Percentiles rank a stretch among this genome's conserved stretches.
phyloP scores from a whole-genome alignment of 306 rosid genomes.

The Citrullus mucosospermus region DNA sequence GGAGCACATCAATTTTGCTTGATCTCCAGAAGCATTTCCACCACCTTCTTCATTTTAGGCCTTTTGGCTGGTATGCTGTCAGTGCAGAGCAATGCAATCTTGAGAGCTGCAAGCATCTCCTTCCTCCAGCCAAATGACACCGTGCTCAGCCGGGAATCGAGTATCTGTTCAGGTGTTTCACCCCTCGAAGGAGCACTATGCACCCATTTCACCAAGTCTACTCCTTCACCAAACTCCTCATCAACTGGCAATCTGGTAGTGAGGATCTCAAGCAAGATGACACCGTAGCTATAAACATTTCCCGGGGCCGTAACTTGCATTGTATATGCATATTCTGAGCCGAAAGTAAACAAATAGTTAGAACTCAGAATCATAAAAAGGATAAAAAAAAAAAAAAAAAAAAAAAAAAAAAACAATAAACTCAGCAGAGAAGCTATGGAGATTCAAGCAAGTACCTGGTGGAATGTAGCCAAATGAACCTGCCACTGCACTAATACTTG shows the following conservation, averaged over 20 bases:
- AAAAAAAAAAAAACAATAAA: neutral
- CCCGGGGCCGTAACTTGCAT: slow-evolving; percentile 99
- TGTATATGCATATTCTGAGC: slow-evolving; percentile 91
- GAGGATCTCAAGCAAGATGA: slow-evolving; percentile 81
- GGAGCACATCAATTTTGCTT: slow-evolving; percentile 7
- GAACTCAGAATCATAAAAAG: neutral
- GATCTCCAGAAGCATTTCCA: slow-evolving; percentile 91
- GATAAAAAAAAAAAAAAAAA: neutral
- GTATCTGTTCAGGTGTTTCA: slow-evolving; percentile 98
- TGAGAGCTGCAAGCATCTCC: slow-evolving; percentile 96
- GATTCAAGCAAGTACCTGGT: slow-evolving; percentile 44
- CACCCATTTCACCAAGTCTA: slow-evolving; percentile 97
- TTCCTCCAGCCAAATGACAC: slow-evolving; percentile 95
- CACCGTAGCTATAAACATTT: slow-evolving; percentile 94
- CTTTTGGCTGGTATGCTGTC: slow-evolving; percentile 87
- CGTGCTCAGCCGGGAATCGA: slow-evolving; percentile 80
- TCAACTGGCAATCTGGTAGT: slow-evolving; percentile 82
- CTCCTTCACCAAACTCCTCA: slow-evolving; percentile 84
- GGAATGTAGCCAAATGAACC: slow-evolving; percentile 99
- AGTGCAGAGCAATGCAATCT: slow-evolving; percentile 92
- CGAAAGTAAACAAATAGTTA: slow-evolving; percentile 5
- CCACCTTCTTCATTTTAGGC: slow-evolving; percentile 90
- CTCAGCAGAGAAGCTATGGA: neutral
- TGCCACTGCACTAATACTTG: slow-evolving; percentile 95
- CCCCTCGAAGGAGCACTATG: slow-evolving; percentile 78